Percentiles rank a stretch among this genome's conserved stretches.
These are phyloP conservation scores for Cubamyces lactineus DNA, from an alignment of 768 basidiomycete genomes.

Conservation along the genomic window DNA sequence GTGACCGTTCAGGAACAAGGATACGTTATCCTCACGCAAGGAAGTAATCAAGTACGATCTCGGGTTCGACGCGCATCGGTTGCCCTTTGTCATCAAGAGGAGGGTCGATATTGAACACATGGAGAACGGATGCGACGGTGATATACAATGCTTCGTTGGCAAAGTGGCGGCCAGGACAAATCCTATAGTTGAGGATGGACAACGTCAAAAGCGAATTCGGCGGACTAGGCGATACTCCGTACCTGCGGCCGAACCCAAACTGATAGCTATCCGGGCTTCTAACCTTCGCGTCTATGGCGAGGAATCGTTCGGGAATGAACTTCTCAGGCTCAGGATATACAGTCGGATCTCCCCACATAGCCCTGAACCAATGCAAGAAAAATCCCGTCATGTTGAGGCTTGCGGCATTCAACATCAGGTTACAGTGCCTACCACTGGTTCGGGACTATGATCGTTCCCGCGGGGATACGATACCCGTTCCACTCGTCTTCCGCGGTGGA, in stretches of 20 bases:
- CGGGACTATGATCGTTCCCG: slow-evolving; percentile 30
- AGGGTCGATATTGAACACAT: slow-evolving; percentile 11
- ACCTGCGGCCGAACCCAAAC: slow-evolving; percentile 16
- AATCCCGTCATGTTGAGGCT: too few relatives aligned
- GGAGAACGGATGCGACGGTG: slow-evolving; percentile 11
- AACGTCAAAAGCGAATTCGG: neutral
- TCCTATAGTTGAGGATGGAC: neutral
- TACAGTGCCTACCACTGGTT: slow-evolving; percentile 30
- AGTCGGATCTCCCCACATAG: slow-evolving; percentile 25
- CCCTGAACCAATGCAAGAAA: slow-evolving; percentile 19
- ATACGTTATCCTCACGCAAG: slow-evolving; percentile 3
- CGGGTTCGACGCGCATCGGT: neutral
- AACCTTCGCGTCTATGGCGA: neutral
- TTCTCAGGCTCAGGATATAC: slow-evolving; percentile 28
- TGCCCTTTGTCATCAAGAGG: neutral
- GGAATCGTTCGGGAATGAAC: slow-evolving; percentile 31
- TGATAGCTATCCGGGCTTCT: neutral
- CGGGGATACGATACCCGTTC: slow-evolving; percentile 33
- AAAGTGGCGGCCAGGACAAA: slow-evolving; percentile 16
- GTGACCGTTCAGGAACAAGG: neutral
- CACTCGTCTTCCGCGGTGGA: slow-evolving; percentile 33
- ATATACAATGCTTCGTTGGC: slow-evolving; percentile 13
- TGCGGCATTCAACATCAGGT: too few relatives aligned
- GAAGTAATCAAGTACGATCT: slow-evolving; percentile 5
- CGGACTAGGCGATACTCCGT: neutral